Percentiles rank a stretch among this genome's conserved stretches.
These are phyloP conservation scores for Chionographis japonica DNA, from an alignment of 106 monocot species.

Conservation along the genomic window DNA sequence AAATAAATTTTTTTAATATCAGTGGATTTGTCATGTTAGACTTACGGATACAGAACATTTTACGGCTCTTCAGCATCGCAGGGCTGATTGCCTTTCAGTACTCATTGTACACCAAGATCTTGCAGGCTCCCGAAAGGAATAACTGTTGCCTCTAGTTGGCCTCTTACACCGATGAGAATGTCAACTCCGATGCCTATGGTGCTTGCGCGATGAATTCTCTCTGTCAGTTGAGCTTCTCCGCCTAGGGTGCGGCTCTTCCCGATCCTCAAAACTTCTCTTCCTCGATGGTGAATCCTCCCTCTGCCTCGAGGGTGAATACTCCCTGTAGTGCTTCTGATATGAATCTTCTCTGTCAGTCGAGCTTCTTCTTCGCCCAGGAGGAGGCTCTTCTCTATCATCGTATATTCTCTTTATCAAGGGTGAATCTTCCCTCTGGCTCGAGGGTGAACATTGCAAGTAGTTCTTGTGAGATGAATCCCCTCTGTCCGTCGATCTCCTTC, in stretches of 20 bases:
- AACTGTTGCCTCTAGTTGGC: constrained; percentile 13
- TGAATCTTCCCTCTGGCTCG: constrained; percentile 14
- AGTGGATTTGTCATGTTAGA: too few relatives aligned
- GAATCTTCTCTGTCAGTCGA: constrained; percentile 3
- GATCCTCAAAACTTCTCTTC: too few relatives aligned
- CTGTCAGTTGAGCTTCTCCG: neutral
- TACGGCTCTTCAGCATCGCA: too few relatives aligned
- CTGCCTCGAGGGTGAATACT: neutral
- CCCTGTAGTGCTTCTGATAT: constrained; percentile 1
- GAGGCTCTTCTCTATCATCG: constrained; percentile 16
- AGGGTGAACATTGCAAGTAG: constrained; percentile 19
- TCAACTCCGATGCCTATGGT: neutral
- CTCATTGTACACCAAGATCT: too few relatives aligned
- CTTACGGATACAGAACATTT: too few relatives aligned
- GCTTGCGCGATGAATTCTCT: neutral
- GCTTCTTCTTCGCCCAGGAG: constrained; percentile 6
- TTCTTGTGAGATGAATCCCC: constrained; percentile 5
- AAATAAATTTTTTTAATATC: too few relatives aligned
- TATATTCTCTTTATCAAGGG: constrained; percentile 12
- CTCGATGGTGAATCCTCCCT: too few relatives aligned
- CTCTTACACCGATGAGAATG: constrained; percentile 14
- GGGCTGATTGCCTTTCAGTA: too few relatives aligned
- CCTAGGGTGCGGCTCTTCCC: too few relatives aligned
- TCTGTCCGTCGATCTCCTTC: constrained; percentile 17
- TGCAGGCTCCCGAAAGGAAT: neutral